phyloP scores from a whole-genome alignment of 1,139 yeast species.

The Geotrichum carabidarum region DNA sequence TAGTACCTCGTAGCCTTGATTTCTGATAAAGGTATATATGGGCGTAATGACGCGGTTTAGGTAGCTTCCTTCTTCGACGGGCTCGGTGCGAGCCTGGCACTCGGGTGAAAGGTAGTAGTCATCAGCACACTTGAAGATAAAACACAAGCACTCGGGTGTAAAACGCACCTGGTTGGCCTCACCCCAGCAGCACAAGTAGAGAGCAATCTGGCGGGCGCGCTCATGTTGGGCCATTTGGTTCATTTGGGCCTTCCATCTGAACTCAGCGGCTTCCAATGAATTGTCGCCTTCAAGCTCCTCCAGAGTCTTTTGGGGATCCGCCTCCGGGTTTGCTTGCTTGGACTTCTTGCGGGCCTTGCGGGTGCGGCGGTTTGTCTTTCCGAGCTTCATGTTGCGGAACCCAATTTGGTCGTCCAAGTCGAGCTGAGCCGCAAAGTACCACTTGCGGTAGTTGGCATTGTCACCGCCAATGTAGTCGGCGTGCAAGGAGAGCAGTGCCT shows the following conservation, averaged over 20 bases:
- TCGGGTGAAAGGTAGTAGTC: slow-evolving; percentile 84
- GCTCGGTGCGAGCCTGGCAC: slow-evolving; percentile 77
- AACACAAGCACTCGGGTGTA: slow-evolving; percentile 88
- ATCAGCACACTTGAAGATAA: slow-evolving; percentile 85
- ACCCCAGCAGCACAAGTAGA: slow-evolving; percentile 93
- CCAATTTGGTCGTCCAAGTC: slow-evolving; percentile 81
- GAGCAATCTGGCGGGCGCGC: slow-evolving; percentile 83
- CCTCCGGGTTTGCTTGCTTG: slow-evolving; percentile 52
- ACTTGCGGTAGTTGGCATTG: slow-evolving; percentile 82
- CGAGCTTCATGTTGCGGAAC: slow-evolving; percentile 72
- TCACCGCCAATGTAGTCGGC: slow-evolving; percentile 97
- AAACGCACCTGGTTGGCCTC: slow-evolving; percentile 97
- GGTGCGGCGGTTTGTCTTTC: slow-evolving; percentile 56
- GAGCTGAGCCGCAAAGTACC: slow-evolving; percentile 93
- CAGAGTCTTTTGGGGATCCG: slow-evolving; percentile 51
- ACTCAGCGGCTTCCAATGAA: slow-evolving; percentile 73
- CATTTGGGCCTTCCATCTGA: slow-evolving; percentile 79
- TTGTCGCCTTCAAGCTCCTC: slow-evolving; percentile 85
- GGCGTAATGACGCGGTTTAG: slow-evolving; percentile 91
- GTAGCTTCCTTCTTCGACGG: slow-evolving; percentile 89
- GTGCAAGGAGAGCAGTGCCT: slow-evolving; percentile 85
- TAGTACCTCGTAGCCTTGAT: slow-evolving; percentile 90
- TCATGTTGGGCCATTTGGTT: slow-evolving; percentile 62
- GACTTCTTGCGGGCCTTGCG: slow-evolving; percentile 53
- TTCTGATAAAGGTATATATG: slow-evolving; percentile 79